These are phyloP conservation scores for Pleurotus citrinopileatus DNA, from an alignment of 768 basidiomycete species.

Conservation along the genomic window DNA sequence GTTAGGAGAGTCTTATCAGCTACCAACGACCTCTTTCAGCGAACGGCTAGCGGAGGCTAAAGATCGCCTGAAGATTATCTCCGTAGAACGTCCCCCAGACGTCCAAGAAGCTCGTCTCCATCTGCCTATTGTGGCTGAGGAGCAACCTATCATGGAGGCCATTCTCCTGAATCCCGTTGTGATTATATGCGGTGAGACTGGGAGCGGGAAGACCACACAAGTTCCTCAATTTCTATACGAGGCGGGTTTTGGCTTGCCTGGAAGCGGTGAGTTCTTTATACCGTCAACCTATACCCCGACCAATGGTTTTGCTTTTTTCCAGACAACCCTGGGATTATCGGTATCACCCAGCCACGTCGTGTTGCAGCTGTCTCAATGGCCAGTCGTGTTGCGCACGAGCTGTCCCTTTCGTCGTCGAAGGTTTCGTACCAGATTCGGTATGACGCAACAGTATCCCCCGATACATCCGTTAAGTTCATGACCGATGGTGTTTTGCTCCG, in stretches of 20 bases:
- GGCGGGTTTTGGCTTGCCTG: constrained; percentile 85
- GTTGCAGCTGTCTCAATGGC: constrained; percentile 98
- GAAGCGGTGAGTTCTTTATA: constrained; percentile 56
- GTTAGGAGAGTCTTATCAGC: constrained; percentile 64
- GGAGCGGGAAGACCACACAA: constrained; percentile 98
- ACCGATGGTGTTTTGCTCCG: constrained; percentile 96
- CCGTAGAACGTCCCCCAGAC: constrained; percentile 61
- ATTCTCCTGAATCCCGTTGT: constrained; percentile 85
- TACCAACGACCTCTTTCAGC: constrained; percentile 68
- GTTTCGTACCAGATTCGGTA: constrained; percentile 99
- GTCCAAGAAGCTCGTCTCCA: constrained; percentile 75
- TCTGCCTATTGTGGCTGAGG: constrained; percentile 89
- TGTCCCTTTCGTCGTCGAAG: constrained; percentile 75
- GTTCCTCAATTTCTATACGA: constrained; percentile 98
- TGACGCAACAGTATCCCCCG: constrained; percentile 86
- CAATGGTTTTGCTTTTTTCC: too few relatives aligned
- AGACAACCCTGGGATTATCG: constrained; percentile 99
- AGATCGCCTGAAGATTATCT: constrained; percentile 39
- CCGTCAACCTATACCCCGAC: too few relatives aligned
- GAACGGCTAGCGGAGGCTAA: constrained; percentile 28
- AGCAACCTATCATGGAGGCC: constrained; percentile 92
- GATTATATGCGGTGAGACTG: constrained; percentile 89
- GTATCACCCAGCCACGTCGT: constrained; percentile 94
- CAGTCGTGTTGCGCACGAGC: constrained; percentile 85
- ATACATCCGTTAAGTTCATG: constrained; percentile 98